Base-by-base conservation (phyloP, 306 rosid genomes). In the Prunus davidiana region DNA sequence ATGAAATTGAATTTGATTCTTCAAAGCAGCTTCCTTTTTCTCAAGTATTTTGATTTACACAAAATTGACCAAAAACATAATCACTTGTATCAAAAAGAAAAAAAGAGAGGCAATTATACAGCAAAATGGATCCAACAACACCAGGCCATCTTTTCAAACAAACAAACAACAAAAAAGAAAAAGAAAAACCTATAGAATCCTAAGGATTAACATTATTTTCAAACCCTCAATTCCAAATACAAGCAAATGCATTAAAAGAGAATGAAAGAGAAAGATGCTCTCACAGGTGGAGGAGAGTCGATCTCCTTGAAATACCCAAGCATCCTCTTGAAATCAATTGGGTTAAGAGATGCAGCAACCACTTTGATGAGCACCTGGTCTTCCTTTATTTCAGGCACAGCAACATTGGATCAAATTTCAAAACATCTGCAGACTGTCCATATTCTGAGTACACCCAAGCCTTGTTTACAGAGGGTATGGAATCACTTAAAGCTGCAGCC, bases 311-410 rank as follows among this genome's bases (percentile, higher is more conserved):
- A 66, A 66, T 6, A 0, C 0, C 96, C 96, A 30, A 68, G 73
- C 68, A 80, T 75, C 60, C 96, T 86, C 83, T 86, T 86, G 78
- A 20, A 84, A 82, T 92, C 97, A 22, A 84, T 28, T 1, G 92
- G 97, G 68, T 92, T 92, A 52, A 92, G 77, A 14, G 93, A 38
- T 1, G 91, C 92, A 71, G 93, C 97, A 66, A 79, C 84, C 20
- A 92, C 91, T 79, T 90, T 88, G 83, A 90, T 71, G 20, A 92
- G 89, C 0, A 88, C 88, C 54, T 91, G 90, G 18, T 91, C 84
- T 50, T 89, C 86, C 34, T 67, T 78, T 7, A 82, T 27, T 41
- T 79, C 51, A 54, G 94, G 94, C 57, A 84, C 78, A 12, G 86
- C 32, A 14, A 87, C 79, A 68, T 58, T 0, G 79, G 4, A 60